phyloP scores from a whole-genome alignment of 2,329 filamentous ascomycete species.

The Sporothrix phasma region DNA sequence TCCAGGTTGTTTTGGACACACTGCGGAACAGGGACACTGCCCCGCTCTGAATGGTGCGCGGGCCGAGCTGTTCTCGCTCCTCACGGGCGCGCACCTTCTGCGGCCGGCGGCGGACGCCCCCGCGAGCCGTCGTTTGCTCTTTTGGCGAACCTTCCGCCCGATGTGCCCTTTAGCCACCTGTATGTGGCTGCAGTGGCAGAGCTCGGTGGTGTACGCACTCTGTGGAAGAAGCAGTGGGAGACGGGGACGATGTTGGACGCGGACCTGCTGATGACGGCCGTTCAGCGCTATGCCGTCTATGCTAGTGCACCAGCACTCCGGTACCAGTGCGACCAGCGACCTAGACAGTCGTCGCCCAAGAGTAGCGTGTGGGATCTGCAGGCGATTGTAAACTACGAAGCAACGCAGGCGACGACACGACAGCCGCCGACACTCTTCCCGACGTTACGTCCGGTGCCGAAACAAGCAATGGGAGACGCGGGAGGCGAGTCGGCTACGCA shows the following conservation, averaged over 20 bases:
- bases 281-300: constrained; percentile 9
- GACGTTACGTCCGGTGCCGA: background rate
- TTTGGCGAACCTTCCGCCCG: background rate
- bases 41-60: background rate
- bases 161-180: too few species aligned
- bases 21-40: background rate
- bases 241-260: background rate
- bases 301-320: background rate
- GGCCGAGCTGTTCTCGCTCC: constrained; percentile 18
- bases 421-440: background rate
- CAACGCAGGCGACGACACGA: background rate
- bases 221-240: constrained; percentile 12
- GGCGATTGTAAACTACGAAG: background rate
- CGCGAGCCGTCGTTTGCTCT: constrained; percentile 11
- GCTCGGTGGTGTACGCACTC: constrained; percentile 17
- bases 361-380: constrained; percentile 1
- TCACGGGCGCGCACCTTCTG: constrained; percentile 17
- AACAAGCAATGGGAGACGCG: too few species aligned
- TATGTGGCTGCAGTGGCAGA: constrained; percentile 18
- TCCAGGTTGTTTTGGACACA: background rate
- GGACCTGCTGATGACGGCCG: background rate
- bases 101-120: background rate
- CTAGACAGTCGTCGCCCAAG: background rate
- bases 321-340: background rate
- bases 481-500: background rate